Evolutionary conservation across 768 basidiomycete species (phyloP), one percentile per base, ranked within the genome.

Genomic region (Cystobasidium ongulense): DNA sequence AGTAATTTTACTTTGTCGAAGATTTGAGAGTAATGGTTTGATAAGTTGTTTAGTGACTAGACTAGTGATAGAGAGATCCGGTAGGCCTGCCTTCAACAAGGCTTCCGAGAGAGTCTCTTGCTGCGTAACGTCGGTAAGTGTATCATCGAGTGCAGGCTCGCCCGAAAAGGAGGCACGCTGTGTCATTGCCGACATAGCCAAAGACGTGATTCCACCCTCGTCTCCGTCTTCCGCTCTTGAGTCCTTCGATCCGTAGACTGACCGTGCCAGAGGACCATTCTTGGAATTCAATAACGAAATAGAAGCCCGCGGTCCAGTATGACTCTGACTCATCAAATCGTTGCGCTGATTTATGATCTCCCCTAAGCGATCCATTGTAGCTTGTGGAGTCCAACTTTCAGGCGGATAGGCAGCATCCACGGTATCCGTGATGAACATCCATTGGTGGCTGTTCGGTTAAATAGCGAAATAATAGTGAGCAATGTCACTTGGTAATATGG

Each of bases 351-450:
- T 86, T 17, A 90, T 85, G 43, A 92, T 86, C 75, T 94, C 92
- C 52, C 91, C 88, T 0, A 98, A 84, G 70, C 89, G 89, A 79
- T 99, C 96, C 81, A 97, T 86, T 84, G 96, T 87, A 1, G 92
- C 89, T 76, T 90, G 89, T 0, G 94, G 90, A 72, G 84, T 83
- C 86, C 89, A 92, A 54, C 88, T 84, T 72, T 92, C 88, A 0
- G 92, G 90, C 21, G 87, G 88, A 81, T 92, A 93, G 38, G 93
- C 86, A 0, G 95, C 93, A 78, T 98, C 96, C 5, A 94, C 91
- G 0, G 95, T 98, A 81, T 99, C 95, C 1, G 93, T 96, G 52
- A 97, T 87, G 81, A 98, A 99, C 78, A 96, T 90, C 95, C 96
- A 99, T 83, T 99, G 93, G 80, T 98, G 90, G 8, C 84, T 85